phyloP scores from a whole-genome alignment of 73 alveolate genomes.

The Effrenium voratum region DNA sequence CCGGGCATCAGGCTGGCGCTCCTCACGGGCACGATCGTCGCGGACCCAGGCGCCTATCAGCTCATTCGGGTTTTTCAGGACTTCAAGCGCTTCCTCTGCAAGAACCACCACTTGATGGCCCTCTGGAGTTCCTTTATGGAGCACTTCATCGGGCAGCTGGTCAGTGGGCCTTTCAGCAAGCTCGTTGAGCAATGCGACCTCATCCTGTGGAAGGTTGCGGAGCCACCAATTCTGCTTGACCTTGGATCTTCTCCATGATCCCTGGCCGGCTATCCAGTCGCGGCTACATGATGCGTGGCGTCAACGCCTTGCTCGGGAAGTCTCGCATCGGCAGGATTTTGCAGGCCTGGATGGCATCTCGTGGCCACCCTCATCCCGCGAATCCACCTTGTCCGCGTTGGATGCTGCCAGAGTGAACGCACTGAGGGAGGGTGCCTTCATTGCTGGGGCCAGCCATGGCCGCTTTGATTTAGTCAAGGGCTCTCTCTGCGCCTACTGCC shows the following conservation, averaged over 20 bases:
- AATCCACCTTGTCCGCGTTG: background rate
- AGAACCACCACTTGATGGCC: background rate
- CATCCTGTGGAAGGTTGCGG: background rate
- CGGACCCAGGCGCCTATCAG: constrained; percentile 5
- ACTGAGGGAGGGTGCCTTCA: background rate
- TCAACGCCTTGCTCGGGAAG: background rate
- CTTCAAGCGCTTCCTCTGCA: background rate
- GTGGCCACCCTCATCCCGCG: background rate
- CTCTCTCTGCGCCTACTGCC: background rate
- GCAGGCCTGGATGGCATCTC: background rate
- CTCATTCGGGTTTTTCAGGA: background rate
- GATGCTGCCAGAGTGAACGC: background rate
- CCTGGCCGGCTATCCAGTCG: background rate
- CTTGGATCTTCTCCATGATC: background rate
- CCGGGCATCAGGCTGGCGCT: background rate
- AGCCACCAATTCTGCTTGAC: background rate
- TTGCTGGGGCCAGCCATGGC: background rate
- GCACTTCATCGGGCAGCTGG: background rate
- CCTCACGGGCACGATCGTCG: background rate
- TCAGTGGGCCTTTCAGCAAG: background rate
- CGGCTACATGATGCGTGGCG: background rate
- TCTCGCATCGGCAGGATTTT: background rate
- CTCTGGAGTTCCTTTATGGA: background rate
- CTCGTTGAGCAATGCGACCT: background rate
- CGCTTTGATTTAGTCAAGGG: background rate